A percentile compares a stretch with the other conserved stretches of the same genome.
Evolutionary conservation across 208 protist species (phyloP).

Genomic region (Ichthyophonus hoferi): DNA sequence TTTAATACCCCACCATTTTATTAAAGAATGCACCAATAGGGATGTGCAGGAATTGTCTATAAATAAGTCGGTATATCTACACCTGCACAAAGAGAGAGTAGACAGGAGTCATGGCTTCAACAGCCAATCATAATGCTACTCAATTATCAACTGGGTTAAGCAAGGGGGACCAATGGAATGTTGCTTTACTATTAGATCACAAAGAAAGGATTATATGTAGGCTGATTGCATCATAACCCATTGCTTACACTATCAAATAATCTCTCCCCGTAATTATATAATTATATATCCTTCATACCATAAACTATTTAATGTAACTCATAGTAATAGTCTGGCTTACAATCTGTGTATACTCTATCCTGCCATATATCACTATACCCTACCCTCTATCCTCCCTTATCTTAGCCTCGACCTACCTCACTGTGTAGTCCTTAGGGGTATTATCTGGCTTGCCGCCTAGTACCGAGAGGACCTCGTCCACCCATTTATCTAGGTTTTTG

Average conservation of each 20-base stretch:
- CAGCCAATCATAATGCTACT: no score
- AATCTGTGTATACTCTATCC: neutral
- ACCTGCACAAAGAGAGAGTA: no score
- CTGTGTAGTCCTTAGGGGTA: no score
- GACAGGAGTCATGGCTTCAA: no score
- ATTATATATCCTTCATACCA: neutral
- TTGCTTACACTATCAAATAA: neutral
- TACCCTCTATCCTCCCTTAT: neutral
- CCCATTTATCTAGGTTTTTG: conserved; percentile 15
- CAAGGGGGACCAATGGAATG: no score
- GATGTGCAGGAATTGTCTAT: neutral
- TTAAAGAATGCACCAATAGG: neutral
- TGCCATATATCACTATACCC: neutral
- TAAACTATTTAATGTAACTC: neutral
- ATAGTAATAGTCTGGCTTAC: neutral
- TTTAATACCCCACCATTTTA: neutral
- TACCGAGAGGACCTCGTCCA: conserved; percentile 1
- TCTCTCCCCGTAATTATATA: neutral
- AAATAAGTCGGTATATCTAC: neutral
- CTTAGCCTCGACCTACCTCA: neutral
- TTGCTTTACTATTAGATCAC: no score
- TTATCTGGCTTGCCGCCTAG: neutral
- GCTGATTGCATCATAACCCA: no score
- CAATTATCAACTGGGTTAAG: no score
- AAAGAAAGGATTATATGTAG: no score